Evolutionary conservation across 2,329 filamentous ascomycete genomes (phyloP).

Genomic region (Epichloe hybrida): DNA sequence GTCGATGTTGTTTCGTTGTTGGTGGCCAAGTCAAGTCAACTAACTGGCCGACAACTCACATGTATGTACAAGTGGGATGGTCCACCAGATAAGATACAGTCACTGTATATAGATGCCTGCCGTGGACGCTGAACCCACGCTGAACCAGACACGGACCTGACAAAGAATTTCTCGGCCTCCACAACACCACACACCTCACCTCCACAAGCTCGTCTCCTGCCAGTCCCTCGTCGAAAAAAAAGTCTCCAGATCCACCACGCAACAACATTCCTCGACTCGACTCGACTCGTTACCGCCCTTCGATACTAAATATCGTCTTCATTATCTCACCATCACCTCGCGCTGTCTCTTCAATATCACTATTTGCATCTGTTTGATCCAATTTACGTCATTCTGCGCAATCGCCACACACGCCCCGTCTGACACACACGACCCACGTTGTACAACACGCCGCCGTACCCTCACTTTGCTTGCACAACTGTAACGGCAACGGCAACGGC

Average conservation of each 20-base stretch:
- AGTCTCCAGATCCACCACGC: constrained; percentile 1
- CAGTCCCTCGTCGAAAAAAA: not conserved
- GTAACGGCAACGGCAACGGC: not conserved
- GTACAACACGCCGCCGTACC: not conserved
- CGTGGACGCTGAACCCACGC: too few relatives aligned
- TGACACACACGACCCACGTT: not conserved
- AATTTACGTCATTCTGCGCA: constrained; percentile 2
- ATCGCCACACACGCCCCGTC: not conserved
- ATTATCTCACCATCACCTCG: not conserved
- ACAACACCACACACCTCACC: constrained; percentile 3
- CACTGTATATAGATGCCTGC: too few relatives aligned
- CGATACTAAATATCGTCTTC: not conserved
- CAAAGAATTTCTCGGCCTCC: constrained; percentile 4
- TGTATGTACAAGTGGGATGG: too few relatives aligned
- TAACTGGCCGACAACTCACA: too few relatives aligned
- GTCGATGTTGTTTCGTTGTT: too few relatives aligned
- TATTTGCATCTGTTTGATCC: not conserved
- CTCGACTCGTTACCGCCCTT: not conserved
- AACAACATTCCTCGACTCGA: constrained; percentile 1
- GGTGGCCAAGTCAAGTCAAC: too few relatives aligned
- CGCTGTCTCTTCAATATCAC: not conserved
- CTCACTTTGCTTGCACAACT: not conserved
- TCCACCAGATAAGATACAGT: too few relatives aligned
- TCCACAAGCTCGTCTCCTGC: constrained; percentile 2
- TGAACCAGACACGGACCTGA: not conserved